Evolutionary conservation across 306 rosid genomes (phyloP), one percentile per base, ranked within the genome.

Genomic region (Mimosa pudica): DNA sequence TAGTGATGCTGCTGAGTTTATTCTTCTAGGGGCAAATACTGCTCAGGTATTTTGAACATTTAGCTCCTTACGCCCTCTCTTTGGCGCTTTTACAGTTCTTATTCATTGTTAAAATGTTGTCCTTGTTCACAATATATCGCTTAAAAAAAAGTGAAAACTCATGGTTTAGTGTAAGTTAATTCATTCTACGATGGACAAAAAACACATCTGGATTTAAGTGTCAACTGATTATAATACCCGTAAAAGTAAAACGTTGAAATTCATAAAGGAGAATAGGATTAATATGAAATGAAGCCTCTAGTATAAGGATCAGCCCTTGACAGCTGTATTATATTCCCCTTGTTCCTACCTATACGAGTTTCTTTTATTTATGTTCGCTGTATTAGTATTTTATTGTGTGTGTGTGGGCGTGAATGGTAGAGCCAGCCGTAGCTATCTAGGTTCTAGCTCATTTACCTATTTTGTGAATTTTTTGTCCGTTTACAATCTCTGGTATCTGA

Each of bases 11-110:
- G 99, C 97, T 10, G 99, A 95, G 13, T 95, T 95, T 76, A 90
- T 95, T 84, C 99, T 95, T 84, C 93, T 92, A 5, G 99, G 98
- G 18, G 96, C 99, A 79, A 82, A 95, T 84, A 84, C 97, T 70
- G 99, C 92, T 81, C 99, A 95, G 98, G 99, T 95, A 81, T 58
- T 71, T 84, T 24, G 18, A 45, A 17, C 17, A 30, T 24, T 24
- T 61, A 30, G 16, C 66, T 24, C 30, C 66, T 61, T 9, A 10
- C 38, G 66, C 38, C 42, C 42, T 24, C 38, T 24, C 66, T 8
- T 61, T 24, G 38, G 14, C 10, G 33, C 32, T 41, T 47, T 47
- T 65, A 49, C 61, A 5, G 11, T 78, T 11, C 44, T 42, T 80
- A 80, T 52, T 71, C 36, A 24, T 76, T 71, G 30, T 57, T 32